Conservation (phyloP, 768 basidiomycete species). For the Mycena galericulata region DNA sequence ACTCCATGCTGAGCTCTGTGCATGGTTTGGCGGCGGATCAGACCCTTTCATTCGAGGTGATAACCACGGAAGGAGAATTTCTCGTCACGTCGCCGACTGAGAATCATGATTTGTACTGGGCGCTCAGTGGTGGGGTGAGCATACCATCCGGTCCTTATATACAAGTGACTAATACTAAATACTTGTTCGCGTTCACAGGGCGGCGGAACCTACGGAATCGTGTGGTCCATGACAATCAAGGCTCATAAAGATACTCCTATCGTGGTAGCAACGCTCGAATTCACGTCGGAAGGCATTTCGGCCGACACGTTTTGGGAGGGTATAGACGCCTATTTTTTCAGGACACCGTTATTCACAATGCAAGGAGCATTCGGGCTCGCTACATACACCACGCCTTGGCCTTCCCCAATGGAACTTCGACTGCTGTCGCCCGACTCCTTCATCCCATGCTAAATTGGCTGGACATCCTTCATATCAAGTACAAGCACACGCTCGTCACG, state of each 20-base stretch:
- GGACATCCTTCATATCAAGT: slow-evolving; percentile 23
- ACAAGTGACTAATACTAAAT: too few species aligned
- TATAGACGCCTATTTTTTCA: slow-evolving; percentile 24
- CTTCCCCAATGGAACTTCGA: slow-evolving; percentile 4
- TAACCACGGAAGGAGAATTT: slow-evolving; percentile 52
- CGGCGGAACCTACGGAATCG: slow-evolving; percentile 29
- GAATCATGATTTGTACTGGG: slow-evolving; percentile 56
- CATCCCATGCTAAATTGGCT: slow-evolving; percentile 25
- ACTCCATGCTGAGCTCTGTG: slow-evolving; percentile 31
- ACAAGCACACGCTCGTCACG: slow-evolving; percentile 7
- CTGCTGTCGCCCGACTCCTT: slow-evolving; percentile 21
- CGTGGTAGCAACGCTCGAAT: slow-evolving; percentile 24
- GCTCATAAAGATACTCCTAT: slow-evolving; percentile 25
- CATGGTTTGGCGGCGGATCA: slow-evolving; percentile 40
- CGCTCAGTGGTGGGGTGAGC: slow-evolving; percentile 46
- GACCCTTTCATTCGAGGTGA: slow-evolving; percentile 50
- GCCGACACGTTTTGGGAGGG: slow-evolving; percentile 25
- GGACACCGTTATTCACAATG: slow-evolving; percentile 21
- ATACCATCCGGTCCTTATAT: slow-evolving; percentile 1
- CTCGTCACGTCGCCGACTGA: slow-evolving; percentile 45
- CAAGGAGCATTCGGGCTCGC: slow-evolving; percentile 17
- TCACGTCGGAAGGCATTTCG: slow-evolving; percentile 23
- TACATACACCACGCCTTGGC: slow-evolving; percentile 20
- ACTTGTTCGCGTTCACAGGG: slow-evolving; percentile 28
- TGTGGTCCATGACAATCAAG: slow-evolving; percentile 32